Conservation (phyloP, 495 filamentous ascomycete genomes). For the Astrocystis sublimbata region DNA sequence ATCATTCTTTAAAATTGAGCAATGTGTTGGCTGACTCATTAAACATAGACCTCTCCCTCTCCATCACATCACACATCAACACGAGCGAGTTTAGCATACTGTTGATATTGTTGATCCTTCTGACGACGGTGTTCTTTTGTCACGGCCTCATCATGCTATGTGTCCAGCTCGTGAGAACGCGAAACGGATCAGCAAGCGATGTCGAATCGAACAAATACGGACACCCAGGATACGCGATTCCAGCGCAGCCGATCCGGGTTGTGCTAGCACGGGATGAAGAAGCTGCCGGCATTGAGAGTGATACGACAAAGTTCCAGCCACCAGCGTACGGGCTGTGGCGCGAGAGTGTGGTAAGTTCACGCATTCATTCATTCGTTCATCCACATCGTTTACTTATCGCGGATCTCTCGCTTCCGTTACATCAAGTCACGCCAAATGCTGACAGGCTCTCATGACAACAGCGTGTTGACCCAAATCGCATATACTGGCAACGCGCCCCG, state of each 20-base stretch:
- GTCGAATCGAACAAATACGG: not conserved
- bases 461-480: slow-evolving; percentile 75
- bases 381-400: no score
- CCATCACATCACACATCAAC: slow-evolving; percentile 57
- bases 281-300: slow-evolving; percentile 51
- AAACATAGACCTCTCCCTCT: slow-evolving; percentile 64
- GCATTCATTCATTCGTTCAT: not conserved
- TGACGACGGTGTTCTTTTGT: slow-evolving; percentile 74
- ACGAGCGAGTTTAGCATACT: slow-evolving; percentile 70
- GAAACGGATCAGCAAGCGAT: slow-evolving; percentile 24
- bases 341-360: slow-evolving; percentile 73
- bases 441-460: slow-evolving; percentile 29
- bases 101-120: slow-evolving; percentile 72
- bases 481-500: slow-evolving; percentile 73
- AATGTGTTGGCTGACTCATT: not conserved
- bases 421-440: slow-evolving; percentile 15
- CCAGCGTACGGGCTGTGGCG: slow-evolving; percentile 90
- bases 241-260: slow-evolving; percentile 61
- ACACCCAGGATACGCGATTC: slow-evolving; percentile 53
- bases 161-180: slow-evolving; percentile 56
- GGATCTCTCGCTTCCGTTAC: no score
- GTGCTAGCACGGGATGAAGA: slow-evolving; percentile 65
- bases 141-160: slow-evolving; percentile 73
- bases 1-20: not conserved
- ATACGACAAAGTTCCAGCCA: slow-evolving; percentile 62